These are phyloP conservation scores for Colletotrichum sp. DNA, from an alignment of 2,329 filamentous ascomycete species.

Conservation along the genomic window DNA sequence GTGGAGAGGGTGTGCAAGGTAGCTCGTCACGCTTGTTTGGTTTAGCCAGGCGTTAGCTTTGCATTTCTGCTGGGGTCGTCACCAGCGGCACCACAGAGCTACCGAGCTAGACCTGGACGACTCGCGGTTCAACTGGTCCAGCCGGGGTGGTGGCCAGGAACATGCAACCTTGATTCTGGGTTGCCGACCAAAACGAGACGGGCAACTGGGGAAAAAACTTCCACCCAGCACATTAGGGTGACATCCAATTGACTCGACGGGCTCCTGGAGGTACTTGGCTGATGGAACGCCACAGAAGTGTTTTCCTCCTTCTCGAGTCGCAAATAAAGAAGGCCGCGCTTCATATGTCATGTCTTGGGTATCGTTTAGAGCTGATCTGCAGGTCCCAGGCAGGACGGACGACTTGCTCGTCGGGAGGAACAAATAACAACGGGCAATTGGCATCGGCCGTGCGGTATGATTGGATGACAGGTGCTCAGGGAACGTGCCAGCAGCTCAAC, in stretches of 20 bases:
- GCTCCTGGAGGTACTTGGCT: not conserved
- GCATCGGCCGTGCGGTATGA: not conserved
- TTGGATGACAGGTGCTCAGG: conserved; percentile 14
- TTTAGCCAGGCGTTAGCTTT: not conserved
- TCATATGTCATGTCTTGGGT: not conserved
- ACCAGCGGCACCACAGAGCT: not conserved
- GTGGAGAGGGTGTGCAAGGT: not conserved
- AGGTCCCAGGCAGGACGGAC: not conserved
- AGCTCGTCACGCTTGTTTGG: not conserved
- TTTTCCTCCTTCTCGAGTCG: not conserved
- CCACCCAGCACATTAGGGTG: not conserved
- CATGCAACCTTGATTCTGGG: conserved; percentile 3
- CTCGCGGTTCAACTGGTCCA: not conserved
- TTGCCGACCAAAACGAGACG: not conserved
- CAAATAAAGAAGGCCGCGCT: not conserved
- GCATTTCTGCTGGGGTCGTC: not conserved
- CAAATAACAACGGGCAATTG: not conserved
- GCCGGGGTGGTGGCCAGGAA: not conserved
- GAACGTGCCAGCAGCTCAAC: not conserved
- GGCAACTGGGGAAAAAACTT: not conserved
- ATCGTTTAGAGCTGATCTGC: not conserved
- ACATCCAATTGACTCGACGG: conserved; percentile 2
- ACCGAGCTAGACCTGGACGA: not conserved
- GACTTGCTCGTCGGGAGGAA: not conserved
- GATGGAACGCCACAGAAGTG: not conserved